Conservation (phyloP, 768 basidiomycete species). For the Panaeolus papilionaceus region DNA sequence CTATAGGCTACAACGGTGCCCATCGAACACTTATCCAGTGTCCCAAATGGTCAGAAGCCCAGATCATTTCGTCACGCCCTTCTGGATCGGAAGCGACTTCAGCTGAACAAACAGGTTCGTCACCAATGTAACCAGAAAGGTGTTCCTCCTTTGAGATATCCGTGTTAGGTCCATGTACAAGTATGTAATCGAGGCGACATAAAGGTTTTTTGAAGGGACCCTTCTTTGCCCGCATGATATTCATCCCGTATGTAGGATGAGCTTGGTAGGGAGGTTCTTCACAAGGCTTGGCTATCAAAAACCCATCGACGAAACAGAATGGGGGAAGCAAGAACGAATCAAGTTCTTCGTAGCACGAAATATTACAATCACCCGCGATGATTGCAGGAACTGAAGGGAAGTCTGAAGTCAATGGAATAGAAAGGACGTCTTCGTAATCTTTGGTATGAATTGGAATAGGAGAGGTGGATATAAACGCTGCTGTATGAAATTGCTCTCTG, state of each 20-base stretch:
- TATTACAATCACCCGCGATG: not conserved
- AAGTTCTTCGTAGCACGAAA: not conserved
- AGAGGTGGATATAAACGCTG: not conserved
- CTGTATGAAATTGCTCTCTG: conserved; percentile 1
- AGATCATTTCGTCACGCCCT: not conserved
- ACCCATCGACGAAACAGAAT: conserved; percentile 2
- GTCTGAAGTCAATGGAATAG: not conserved
- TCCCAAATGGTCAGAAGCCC: conserved; percentile 8
- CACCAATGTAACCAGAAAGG: not conserved
- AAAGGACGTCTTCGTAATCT: not conserved
- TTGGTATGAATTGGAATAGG: not conserved
- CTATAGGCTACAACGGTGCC: not conserved
- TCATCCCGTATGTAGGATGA: conserved; percentile 1
- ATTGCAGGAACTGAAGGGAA: conserved; percentile 4
- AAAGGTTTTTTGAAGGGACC: not conserved
- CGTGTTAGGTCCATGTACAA: not conserved
- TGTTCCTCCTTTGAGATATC: not conserved
- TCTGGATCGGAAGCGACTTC: not conserved
- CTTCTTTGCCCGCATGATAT: not conserved
- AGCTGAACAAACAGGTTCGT: not conserved
- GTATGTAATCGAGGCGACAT: not conserved
- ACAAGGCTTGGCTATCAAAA: not conserved
- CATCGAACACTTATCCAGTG: conserved; percentile 7
- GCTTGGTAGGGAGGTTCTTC: not conserved
- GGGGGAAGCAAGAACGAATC: not conserved